Percentiles rank a stretch among this genome's conserved stretches.
These are phyloP conservation scores for Spinacia oleracea DNA, from an alignment of 179 eudicot species.

Conservation along the genomic window DNA sequence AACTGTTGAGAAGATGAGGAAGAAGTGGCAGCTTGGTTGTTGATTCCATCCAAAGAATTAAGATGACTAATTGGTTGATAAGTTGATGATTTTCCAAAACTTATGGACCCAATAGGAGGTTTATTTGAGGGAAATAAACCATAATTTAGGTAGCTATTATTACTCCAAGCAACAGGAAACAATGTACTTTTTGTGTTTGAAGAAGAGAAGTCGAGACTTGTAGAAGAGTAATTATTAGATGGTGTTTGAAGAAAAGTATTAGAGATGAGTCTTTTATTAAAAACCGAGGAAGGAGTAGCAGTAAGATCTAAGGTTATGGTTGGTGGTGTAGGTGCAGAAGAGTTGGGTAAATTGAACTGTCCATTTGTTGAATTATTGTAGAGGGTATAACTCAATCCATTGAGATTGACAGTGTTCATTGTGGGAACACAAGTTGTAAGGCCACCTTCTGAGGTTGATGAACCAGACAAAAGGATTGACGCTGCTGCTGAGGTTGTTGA, in stretches of 20 bases:
- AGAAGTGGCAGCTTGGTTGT: constrained; percentile 27
- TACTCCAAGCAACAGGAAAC: constrained; percentile 35
- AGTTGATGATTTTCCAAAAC: constrained; percentile 33
- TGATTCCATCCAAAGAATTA: constrained; percentile 6
- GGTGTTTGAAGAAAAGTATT: constrained; percentile 8
- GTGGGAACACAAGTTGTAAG: constrained; percentile 22
- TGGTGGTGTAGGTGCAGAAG: constrained; percentile 62
- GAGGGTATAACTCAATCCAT: constrained; percentile 55
- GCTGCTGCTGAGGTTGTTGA: constrained; percentile 89
- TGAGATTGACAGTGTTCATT: constrained; percentile 34
- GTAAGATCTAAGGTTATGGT: constrained; percentile 89
- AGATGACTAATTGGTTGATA: constrained; percentile 18
- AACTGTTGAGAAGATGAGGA: constrained; percentile 32
- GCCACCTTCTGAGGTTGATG: constrained; percentile 35
- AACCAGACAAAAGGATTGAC: constrained; percentile 55
- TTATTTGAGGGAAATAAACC: constrained; percentile 24
- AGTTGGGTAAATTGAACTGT: constrained; percentile 49
- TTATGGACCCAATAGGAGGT: constrained; percentile 26
- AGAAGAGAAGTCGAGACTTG: constrained; percentile 44
- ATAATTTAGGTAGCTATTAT: constrained; percentile 25
- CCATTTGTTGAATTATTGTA: constrained; percentile 46
- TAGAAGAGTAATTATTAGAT: constrained; percentile 26
- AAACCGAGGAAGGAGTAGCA: constrained; percentile 38
- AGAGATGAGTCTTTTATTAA: constrained; percentile 23
- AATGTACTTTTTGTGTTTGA: constrained; percentile 23